Evolutionary conservation across 768 basidiomycete genomes (phyloP).

Genomic region (Boletus eberwhitei): DNA sequence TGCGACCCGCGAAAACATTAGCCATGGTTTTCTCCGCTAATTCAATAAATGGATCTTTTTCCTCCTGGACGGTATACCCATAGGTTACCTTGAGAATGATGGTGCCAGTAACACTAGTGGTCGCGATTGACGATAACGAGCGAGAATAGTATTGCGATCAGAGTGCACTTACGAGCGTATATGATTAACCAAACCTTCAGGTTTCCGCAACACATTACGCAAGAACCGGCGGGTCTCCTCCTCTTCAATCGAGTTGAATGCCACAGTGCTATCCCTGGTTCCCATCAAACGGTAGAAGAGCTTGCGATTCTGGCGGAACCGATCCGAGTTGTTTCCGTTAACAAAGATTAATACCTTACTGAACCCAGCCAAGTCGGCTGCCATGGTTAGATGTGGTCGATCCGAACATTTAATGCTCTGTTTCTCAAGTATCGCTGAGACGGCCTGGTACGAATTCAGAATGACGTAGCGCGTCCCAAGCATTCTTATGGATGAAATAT

Average conservation of each 20-base stretch:
- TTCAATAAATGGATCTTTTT: conserved; percentile 36
- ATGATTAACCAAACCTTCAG: conserved; percentile 13
- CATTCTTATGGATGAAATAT: conserved; percentile 22
- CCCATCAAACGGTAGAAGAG: conserved; percentile 8
- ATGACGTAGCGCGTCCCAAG: conserved; percentile 49
- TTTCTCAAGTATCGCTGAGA: conserved; percentile 50
- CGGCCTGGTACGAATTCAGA: conserved; percentile 44
- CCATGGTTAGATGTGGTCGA: conserved; percentile 18
- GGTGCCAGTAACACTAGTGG: conserved; percentile 12
- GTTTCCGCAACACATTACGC: conserved; percentile 12
- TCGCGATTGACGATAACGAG: not conserved
- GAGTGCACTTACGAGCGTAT: conserved; percentile 19
- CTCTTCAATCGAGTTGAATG: conserved; percentile 19
- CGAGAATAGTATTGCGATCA: not conserved
- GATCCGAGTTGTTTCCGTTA: too few relatives aligned
- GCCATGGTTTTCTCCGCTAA: conserved; percentile 25
- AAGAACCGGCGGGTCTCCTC: conserved; percentile 19
- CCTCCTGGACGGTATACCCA: conserved; percentile 36
- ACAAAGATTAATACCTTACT: not conserved
- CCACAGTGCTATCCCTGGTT: conserved; percentile 2
- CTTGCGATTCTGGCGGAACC: conserved; percentile 18
- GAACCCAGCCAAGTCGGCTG: conserved; percentile 21
- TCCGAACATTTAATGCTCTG: conserved; percentile 49
- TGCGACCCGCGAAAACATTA: conserved; percentile 7
- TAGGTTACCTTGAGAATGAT: conserved; percentile 40